Evolutionary conservation across 1,284 basidiomycete species (phyloP).

Genomic region (Ganoderma leucocontextum): DNA sequence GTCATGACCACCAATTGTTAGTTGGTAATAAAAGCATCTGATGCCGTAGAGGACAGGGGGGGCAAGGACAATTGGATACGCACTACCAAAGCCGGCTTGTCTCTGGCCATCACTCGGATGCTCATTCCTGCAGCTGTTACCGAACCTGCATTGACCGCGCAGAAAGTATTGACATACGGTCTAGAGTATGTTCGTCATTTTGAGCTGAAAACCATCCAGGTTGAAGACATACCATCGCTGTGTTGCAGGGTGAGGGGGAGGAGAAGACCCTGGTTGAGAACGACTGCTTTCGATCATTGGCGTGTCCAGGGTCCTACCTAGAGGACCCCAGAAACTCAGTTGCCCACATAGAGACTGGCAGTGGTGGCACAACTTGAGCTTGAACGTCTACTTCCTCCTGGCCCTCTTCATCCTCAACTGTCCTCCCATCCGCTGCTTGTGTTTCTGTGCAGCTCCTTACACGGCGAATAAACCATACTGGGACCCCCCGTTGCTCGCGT

Average conservation of each 20-base stretch:
- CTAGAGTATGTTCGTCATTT: constrained; percentile 32
- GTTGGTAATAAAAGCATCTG: constrained; percentile 39
- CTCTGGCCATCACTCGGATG: constrained; percentile 56
- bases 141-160: constrained; percentile 75
- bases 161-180: constrained; percentile 69
- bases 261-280: too few species aligned
- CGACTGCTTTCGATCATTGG: not conserved
- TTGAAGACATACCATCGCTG: constrained; percentile 22
- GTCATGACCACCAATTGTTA: constrained; percentile 18
- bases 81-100: constrained; percentile 47
- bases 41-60: not conserved
- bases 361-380: too few species aligned
- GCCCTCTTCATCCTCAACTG: not conserved
- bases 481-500: too few species aligned
- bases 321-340: not conserved
- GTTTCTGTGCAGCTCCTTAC: not conserved
- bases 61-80: constrained; percentile 32
- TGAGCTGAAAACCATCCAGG: not conserved
- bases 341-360: not conserved
- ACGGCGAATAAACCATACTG: too few species aligned
- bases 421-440: not conserved
- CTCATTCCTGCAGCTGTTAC: constrained; percentile 72
- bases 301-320: not conserved
- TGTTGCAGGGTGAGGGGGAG: not conserved
- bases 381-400: too few species aligned